Conservation (phyloP, 305 asterid genomes). For the Fraxinus dipetala region DNA sequence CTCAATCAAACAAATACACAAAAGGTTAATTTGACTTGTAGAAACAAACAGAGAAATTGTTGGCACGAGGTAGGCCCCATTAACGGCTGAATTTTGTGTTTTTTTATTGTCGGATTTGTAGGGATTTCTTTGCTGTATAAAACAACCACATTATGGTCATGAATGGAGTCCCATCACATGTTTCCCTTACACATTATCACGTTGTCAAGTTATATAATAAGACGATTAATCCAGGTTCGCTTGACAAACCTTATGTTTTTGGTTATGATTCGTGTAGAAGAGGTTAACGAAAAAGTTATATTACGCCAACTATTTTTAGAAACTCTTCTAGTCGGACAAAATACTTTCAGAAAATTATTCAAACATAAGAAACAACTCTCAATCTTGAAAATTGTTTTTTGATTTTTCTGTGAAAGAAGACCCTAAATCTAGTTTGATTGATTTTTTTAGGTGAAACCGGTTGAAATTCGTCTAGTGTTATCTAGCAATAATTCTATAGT, state of each 20-base stretch:
- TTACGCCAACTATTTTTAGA: not conserved
- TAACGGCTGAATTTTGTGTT: conserved; percentile 11
- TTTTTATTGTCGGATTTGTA: not conserved
- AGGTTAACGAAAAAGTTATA: not conserved
- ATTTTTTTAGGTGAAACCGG: not conserved
- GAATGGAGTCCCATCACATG: conserved; percentile 22
- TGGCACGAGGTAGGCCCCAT: conserved; percentile 22
- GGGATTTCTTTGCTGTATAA: conserved; percentile 17
- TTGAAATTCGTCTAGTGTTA: not conserved
- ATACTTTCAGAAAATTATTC: too few relatives aligned
- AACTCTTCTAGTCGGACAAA: not conserved
- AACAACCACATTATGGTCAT: conserved; percentile 9
- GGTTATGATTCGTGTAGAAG: not conserved
- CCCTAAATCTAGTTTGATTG: not conserved
- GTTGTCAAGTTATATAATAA: not conserved
- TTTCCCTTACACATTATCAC: conserved; percentile 17
- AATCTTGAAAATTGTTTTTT: too few relatives aligned
- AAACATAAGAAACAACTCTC: not conserved
- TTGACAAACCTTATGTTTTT: too few relatives aligned
- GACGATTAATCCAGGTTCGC: not conserved
- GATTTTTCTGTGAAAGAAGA: not conserved
- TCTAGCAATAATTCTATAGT: not conserved
- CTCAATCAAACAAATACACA: conserved; percentile 5
- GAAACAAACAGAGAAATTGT: not conserved
- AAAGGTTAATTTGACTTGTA: not conserved